Evolutionary conservation across 164 flowering plant genomes (phyloP).

Genomic region (Vitis labrusca): DNA sequence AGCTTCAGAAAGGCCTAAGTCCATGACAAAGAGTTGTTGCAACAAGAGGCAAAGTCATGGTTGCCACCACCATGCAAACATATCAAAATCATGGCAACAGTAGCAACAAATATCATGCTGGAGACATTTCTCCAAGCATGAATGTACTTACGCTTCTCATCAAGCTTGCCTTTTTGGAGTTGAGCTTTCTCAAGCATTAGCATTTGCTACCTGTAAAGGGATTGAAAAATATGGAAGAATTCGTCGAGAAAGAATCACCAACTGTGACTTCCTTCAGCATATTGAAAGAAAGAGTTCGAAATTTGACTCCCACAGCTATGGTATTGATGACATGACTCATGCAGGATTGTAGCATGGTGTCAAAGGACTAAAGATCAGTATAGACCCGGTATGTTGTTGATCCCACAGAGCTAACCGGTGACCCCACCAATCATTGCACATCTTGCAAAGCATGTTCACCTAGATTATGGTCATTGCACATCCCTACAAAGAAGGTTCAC

Average conservation of each 20-base stretch:
- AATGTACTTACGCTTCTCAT: constrained; percentile 51
- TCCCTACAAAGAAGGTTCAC: too few relatives aligned
- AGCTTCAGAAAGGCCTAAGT: too few relatives aligned
- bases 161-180: constrained; percentile 46
- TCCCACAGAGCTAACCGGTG: too few relatives aligned
- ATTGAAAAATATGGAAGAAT: constrained; percentile 48
- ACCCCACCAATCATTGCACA: too few relatives aligned
- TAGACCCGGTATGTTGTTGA: constrained; percentile 20
- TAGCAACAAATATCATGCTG: constrained; percentile 52
- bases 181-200: constrained; percentile 54
- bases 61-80: constrained; percentile 71
- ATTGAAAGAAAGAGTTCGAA: constrained; percentile 61
- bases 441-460: too few relatives aligned
- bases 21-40: constrained; percentile 42
- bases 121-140: constrained; percentile 67
- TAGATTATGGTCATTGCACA: too few relatives aligned
- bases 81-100: constrained; percentile 62
- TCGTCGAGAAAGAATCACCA: constrained; percentile 68
- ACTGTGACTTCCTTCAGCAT: constrained; percentile 58
- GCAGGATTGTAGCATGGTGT: constrained; percentile 50
- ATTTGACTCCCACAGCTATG: constrained; percentile 57
- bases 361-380: constrained; percentile 51
- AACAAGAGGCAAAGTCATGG: constrained; percentile 71
- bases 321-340: constrained; percentile 57
- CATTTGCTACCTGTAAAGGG: constrained; percentile 52